Evolutionary conservation across 192 early-diverging fungal genomes (phyloP).

Genomic region (Backusella sp.): DNA sequence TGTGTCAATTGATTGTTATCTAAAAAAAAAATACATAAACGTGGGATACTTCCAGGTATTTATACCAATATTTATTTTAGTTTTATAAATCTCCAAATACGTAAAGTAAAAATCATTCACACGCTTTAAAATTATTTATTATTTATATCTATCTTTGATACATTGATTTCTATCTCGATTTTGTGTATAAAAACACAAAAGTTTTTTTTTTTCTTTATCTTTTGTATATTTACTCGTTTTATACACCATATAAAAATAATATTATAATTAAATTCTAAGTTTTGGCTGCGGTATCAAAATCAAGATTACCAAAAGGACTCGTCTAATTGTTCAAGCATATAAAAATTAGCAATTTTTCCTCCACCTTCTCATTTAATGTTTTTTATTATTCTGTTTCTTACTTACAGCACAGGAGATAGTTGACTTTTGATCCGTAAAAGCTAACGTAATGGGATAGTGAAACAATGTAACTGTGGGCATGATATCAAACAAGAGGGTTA

Average conservation of each 20-base stretch:
- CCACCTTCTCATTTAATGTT: not conserved
- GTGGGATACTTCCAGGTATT: not conserved
- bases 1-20: not conserved
- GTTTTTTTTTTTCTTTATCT: not conserved
- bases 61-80: not conserved
- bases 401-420: constrained; percentile 25
- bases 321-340: not conserved
- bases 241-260: not conserved
- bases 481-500: constrained; percentile 15
- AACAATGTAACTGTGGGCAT: constrained; percentile 20
- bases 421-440: constrained; percentile 17
- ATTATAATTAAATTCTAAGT: not conserved
- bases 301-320: not conserved
- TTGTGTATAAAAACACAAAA: not conserved
- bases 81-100: constrained; percentile 9
- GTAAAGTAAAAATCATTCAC: constrained; percentile 5
- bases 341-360: not conserved
- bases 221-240: not conserved
- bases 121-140: not conserved
- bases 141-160: constrained; percentile 6
- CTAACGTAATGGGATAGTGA: constrained; percentile 17
- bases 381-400: not conserved
- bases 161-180: not conserved
- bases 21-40: not conserved
- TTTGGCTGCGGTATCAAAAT: not conserved